Percentiles rank a stretch among this genome's conserved stretches.
These are phyloP conservation scores for Cladosporium halotolerans DNA, from an alignment of 2,329 filamentous ascomycete genomes.

Conservation along the genomic window DNA sequence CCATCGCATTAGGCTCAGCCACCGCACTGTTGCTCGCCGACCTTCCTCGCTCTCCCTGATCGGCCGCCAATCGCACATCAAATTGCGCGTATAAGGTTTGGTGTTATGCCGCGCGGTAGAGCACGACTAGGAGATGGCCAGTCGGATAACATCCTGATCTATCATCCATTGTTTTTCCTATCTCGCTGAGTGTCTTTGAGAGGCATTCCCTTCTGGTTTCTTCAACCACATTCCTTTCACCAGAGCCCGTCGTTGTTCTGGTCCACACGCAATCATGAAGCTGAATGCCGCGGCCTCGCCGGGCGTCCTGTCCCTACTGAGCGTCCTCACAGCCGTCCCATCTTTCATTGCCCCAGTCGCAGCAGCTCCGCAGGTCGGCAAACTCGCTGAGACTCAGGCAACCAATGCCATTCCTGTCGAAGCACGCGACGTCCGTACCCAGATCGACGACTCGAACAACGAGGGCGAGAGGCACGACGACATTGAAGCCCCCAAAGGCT, in stretches of 20 bases:
- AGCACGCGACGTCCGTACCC: not conserved
- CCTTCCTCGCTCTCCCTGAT: not conserved
- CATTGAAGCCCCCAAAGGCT: conserved; percentile 1
- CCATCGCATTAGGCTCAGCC: not conserved
- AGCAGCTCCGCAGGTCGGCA: conserved; percentile 2
- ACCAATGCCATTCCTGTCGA: not conserved
- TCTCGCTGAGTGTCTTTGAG: not conserved
- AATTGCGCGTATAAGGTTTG: not conserved
- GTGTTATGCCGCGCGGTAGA: not conserved
- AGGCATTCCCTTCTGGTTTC: not conserved
- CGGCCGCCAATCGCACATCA: not conserved
- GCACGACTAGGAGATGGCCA: not conserved
- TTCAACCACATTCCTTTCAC: not conserved
- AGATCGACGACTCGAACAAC: not conserved
- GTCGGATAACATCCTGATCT: too few relatives aligned
- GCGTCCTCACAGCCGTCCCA: not conserved
- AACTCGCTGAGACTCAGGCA: not conserved
- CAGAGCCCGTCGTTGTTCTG: not conserved
- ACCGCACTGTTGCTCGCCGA: conserved; percentile 5
- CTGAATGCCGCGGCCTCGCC: conserved; percentile 2
- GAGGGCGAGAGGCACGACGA: conserved; percentile 6
- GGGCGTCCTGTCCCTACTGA: conserved; percentile 1
- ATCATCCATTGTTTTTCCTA: not conserved
- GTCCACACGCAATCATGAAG: not conserved
- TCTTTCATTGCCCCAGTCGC: not conserved